Base-by-base conservation (phyloP, 2,329 filamentous ascomycete genomes). In the Alternaria panax region DNA sequence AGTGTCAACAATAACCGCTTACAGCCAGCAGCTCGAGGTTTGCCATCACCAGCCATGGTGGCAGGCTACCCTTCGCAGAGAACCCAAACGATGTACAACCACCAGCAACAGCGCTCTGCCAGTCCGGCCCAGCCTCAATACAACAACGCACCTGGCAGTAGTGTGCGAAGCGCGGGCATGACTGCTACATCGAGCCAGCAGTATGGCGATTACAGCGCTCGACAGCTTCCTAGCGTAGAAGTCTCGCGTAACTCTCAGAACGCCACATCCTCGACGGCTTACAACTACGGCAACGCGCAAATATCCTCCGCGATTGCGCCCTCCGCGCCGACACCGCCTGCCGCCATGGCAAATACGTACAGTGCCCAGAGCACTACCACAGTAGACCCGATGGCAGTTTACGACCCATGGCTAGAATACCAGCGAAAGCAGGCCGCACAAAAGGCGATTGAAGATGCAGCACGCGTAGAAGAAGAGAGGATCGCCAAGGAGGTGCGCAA, bases 341-440 rank as follows among this genome's bases (percentile, higher is more conserved):
- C 58, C 27, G 78, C 51, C 62, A 62, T 64, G 22, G 30, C 63
- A 11, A 68, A 70, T 4, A 52, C 69, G 16, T 73, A 69, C 59
- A 61, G 60, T 54, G 50, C 43, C 5, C 63, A 75, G 20, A 60
- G 63, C 43, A 77, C 80, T 5, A 78, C 71, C 4, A 85, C 83
- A 2, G 82, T 86, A 20, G 82, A 86, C 68, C 84, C 84, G 3
- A 83, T 77, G 45, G 81, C 83, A 46, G 82, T 86, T 3, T 86
- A 86, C 60, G 83, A 86, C 58, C 82, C 83, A 3, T 84, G 81
- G 72, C 81, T 81, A 3, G 80, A 83, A 59, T 79, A 82, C 50
- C 79, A 83, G 60, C 74, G 82, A 36, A 79, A 80, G 65, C 66
- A 76, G 20, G 70, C 71, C 16, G 71, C 70, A n/a, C 71, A 73